Evolutionary conservation across 2,329 filamentous ascomycete genomes (phyloP).

Genomic region (Coniochaeta sp.): DNA sequence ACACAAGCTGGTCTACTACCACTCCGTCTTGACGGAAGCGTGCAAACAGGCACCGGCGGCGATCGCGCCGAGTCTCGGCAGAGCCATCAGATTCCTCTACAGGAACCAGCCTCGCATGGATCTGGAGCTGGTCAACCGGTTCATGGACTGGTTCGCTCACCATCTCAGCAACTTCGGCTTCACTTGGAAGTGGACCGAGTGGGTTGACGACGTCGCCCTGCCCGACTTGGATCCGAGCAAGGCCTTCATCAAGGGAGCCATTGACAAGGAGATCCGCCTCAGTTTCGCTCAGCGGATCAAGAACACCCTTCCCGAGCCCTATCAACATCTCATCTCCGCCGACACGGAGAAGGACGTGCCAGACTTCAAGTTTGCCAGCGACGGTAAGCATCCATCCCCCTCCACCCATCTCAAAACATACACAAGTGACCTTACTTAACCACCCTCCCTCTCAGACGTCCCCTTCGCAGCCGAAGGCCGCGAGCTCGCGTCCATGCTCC

Average conservation of each 20-base stretch:
- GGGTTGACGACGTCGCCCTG: conserved; percentile 78
- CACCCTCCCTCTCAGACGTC: conserved; percentile 44
- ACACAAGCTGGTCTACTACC: conserved; percentile 95
- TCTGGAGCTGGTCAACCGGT: conserved; percentile 76
- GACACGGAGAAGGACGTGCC: conserved; percentile 95
- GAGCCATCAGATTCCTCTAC: conserved; percentile 89
- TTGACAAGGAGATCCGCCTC: conserved; percentile 95
- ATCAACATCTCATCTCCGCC: conserved; percentile 74
- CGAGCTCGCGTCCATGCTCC: conserved; percentile 70
- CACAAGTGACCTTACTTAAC: too few relatives aligned
- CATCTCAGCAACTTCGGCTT: conserved; percentile 99
- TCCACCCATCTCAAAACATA: too few relatives aligned
- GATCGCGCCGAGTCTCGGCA: conserved; percentile 88
- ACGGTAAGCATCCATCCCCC: conserved; percentile 44
- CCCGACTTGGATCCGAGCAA: conserved; percentile 78
- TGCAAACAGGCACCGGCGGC: conserved; percentile 94
- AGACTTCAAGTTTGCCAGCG: conserved; percentile 80
- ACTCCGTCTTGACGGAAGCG: conserved; percentile 86
- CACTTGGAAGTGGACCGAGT: conserved; percentile 99
- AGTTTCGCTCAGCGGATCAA: conserved; percentile 96
- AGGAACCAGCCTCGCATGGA: conserved; percentile 76
- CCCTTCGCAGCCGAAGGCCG: conserved; percentile 82
- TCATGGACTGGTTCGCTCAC: conserved; percentile 96
- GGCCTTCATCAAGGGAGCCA: conserved; percentile 81
- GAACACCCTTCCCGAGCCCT: conserved; percentile 80